Evolutionary conservation across 23 red algal species (phyloP).

Genomic region (Gracilaria domingensis): DNA sequence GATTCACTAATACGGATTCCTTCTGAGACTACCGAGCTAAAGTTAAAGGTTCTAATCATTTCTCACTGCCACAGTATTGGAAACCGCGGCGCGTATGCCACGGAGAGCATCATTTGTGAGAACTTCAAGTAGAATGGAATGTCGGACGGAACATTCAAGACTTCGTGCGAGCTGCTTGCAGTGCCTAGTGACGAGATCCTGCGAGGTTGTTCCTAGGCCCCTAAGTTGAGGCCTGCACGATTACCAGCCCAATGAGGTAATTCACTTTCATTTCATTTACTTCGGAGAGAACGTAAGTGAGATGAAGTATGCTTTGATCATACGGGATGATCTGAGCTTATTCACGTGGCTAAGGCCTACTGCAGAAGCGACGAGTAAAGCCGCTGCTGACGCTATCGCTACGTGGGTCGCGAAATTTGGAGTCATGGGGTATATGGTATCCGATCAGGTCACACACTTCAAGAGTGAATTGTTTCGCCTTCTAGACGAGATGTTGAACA

Average conservation of each 20-base stretch:
- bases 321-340: slow-evolving; percentile 31
- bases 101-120: slow-evolving; percentile 7
- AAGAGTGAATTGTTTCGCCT: slow-evolving; percentile 8
- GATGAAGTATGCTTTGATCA: slow-evolving; percentile 4
- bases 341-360: slow-evolving; percentile 7
- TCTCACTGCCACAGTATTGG: slow-evolving; percentile 25
- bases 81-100: slow-evolving; percentile 25
- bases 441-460: slow-evolving; percentile 22
- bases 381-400: slow-evolving; percentile 7
- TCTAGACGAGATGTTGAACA: neutral
- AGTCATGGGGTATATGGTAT: slow-evolving; percentile 22
- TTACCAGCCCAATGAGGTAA: slow-evolving; percentile 34
- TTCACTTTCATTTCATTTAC: slow-evolving; percentile 56
- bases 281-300: slow-evolving; percentile 8
- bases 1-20: slow-evolving; percentile 19
- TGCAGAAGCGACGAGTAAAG: neutral
- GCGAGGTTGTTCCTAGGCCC: slow-evolving; percentile 17
- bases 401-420: slow-evolving; percentile 28
- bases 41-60: slow-evolving; percentile 9
- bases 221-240: slow-evolving; percentile 24
- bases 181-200: slow-evolving; percentile 14
- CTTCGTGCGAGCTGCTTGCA: slow-evolving; percentile 52
- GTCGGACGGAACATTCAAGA: slow-evolving; percentile 1
- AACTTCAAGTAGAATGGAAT: slow-evolving; percentile 34
- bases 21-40: slow-evolving; percentile 16